Evolutionary conservation across 192 early-diverging fungal species (phyloP).

Genomic region (Allomyces javanicus): DNA sequence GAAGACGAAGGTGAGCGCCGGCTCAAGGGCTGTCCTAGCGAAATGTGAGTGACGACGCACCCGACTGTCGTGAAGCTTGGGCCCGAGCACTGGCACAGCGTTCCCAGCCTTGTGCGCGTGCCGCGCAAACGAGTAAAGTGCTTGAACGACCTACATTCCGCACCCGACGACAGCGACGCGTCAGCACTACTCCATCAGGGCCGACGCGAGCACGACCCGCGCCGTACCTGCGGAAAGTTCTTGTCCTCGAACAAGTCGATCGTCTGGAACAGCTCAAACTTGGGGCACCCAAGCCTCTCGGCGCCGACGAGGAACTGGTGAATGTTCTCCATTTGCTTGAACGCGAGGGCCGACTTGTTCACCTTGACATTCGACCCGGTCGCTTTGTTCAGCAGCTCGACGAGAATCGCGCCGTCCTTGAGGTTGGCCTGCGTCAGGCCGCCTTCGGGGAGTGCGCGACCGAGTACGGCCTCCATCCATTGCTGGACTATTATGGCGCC

Average conservation of each 20-base stretch:
- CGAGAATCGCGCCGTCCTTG: conserved; percentile 54
- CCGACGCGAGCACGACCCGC: not conserved
- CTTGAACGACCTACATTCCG: conserved; percentile 33
- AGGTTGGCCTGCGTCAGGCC: conserved; percentile 41
- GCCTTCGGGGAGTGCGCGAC: conserved; percentile 25
- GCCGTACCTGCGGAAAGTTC: conserved; percentile 28
- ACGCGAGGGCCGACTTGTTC: conserved; percentile 46
- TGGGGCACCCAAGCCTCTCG: conserved; percentile 43
- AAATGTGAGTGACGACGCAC: conserved; percentile 3
- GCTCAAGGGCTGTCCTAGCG: not conserved
- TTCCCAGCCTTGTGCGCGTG: conserved; percentile 40
- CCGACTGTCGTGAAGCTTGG: conserved; percentile 48
- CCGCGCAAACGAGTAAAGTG: conserved; percentile 49
- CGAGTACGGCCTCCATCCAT: conserved; percentile 45
- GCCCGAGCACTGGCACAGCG: conserved; percentile 33
- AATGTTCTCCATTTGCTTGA: conserved; percentile 79
- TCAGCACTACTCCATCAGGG: conserved; percentile 14
- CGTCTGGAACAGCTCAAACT: conserved; percentile 57
- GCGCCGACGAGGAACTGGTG: conserved; percentile 40
- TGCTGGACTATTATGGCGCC: conserved; percentile 19
- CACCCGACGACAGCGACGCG: conserved; percentile 4
- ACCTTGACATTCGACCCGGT: conserved; percentile 31
- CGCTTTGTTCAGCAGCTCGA: conserved; percentile 39
- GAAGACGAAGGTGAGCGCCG: conserved; percentile 1
- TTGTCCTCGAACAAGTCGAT: conserved; percentile 63